phyloP scores from a whole-genome alignment of 1,139 yeast species.

The Pneumocystis sp. region DNA sequence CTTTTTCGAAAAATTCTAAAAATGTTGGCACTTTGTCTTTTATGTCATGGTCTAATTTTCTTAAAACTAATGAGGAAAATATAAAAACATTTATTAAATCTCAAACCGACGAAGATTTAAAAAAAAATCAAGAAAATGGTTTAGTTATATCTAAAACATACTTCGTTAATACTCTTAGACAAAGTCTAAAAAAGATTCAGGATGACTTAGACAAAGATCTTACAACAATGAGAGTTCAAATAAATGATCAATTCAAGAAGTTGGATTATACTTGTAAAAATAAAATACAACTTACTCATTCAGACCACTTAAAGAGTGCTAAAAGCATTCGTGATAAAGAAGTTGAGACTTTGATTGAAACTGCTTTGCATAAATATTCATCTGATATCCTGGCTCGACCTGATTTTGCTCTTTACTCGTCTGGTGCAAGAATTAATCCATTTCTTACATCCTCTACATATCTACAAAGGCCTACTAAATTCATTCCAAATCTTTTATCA shows the following conservation, averaged over 20 bases:
- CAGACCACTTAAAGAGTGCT: not conserved
- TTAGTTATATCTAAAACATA: not conserved
- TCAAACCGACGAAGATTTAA: not conserved
- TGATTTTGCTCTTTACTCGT: constrained; percentile 22
- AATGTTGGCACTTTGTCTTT: not conserved
- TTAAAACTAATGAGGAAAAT: not conserved
- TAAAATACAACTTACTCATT: not conserved
- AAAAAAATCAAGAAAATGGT: not conserved
- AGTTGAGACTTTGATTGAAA: constrained; percentile 11
- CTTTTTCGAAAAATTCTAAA: not conserved
- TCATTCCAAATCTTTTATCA: constrained; percentile 9
- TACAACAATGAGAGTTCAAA: not conserved
- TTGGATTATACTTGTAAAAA: not conserved
- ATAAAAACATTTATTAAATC: not conserved
- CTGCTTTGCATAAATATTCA: constrained; percentile 12
- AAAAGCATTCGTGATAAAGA: constrained; percentile 11
- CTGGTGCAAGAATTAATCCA: constrained; percentile 22
- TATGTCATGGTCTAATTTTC: not conserved
- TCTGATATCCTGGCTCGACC: constrained; percentile 17
- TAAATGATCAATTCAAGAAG: not conserved
- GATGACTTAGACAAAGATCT: not conserved
- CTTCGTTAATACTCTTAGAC: not conserved
- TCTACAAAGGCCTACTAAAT: constrained; percentile 16
- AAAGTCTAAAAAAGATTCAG: not conserved
- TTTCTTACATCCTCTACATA: constrained; percentile 20